Conservation (phyloP, 2,329 filamentous ascomycete genomes). For the Penicillium polonicum region DNA sequence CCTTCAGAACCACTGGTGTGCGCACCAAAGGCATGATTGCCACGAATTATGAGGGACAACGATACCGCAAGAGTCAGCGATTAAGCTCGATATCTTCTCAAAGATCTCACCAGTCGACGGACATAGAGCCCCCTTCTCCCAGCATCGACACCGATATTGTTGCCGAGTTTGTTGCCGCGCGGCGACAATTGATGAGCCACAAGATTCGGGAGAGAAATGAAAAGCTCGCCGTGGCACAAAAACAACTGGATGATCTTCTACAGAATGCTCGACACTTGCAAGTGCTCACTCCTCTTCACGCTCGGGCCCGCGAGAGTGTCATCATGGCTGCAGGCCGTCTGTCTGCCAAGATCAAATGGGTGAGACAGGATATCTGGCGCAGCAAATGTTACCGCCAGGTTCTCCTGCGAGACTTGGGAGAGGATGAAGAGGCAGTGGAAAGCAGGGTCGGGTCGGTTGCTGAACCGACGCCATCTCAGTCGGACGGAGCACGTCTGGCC, state of each 20-base stretch:
- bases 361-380: constrained; percentile 89
- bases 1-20: constrained; percentile 88
- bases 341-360: constrained; percentile 88
- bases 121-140: constrained; percentile 69
- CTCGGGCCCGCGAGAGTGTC: constrained; percentile 83
- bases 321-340: constrained; percentile 80
- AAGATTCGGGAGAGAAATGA: constrained; percentile 83
- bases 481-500: constrained; percentile 14
- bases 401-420: constrained; percentile 77
- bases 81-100: constrained; percentile 58
- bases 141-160: constrained; percentile 75
- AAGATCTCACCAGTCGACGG: constrained; percentile 65
- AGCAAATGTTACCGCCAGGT: constrained; percentile 90
- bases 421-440: constrained; percentile 54
- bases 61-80: constrained; percentile 55
- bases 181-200: constrained; percentile 76
- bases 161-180: constrained; percentile 78
- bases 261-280: constrained; percentile 88
- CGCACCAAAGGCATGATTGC: constrained; percentile 85
- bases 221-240: constrained; percentile 69
- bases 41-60: constrained; percentile 80
- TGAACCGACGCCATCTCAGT: constrained; percentile 20
- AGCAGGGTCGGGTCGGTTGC: constrained; percentile 29
- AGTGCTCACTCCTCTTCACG: constrained; percentile 83
- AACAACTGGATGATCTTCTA: constrained; percentile 76